A percentile compares a stretch with the other conserved stretches of the same genome.
Conservation (phyloP, 1,284 basidiomycete species). For the Boletellus deceptivus region DNA sequence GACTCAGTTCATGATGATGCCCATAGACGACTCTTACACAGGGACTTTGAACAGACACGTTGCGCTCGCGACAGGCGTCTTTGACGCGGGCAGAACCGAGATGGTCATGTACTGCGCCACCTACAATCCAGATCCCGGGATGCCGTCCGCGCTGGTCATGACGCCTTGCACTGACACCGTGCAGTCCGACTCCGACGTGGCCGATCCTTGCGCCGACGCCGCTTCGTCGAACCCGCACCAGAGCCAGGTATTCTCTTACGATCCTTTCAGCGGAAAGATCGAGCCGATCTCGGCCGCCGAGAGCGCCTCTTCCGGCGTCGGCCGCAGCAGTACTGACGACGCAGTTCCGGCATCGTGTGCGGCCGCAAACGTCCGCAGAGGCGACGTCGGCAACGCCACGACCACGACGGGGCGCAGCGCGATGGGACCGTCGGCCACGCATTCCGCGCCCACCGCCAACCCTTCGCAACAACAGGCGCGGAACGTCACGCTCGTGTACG, state of each 20-base stretch:
- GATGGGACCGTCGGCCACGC: constrained; percentile 13
- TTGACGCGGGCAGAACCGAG: constrained; percentile 37
- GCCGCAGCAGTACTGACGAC: constrained; percentile 1
- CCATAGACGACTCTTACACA: constrained; percentile 11
- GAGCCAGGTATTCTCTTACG: constrained; percentile 61
- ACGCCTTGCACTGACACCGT: constrained; percentile 44
- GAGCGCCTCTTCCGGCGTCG: constrained; percentile 15
- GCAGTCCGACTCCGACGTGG: not conserved
- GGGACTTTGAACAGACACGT: constrained; percentile 32
- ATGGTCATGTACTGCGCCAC: constrained; percentile 56
- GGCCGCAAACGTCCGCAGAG: constrained; percentile 10
- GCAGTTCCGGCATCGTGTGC: constrained; percentile 1
- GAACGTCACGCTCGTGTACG: constrained; percentile 49
- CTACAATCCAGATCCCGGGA: constrained; percentile 51
- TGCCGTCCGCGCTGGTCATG: constrained; percentile 50
- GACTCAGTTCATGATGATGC: constrained; percentile 49
- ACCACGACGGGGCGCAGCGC: constrained; percentile 6
- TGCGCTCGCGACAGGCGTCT: constrained; percentile 45
- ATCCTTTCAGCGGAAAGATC: constrained; percentile 45
- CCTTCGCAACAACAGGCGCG: constrained; percentile 25
- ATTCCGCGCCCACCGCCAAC: constrained; percentile 11
- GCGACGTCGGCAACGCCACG: not conserved
- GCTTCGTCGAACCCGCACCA: constrained; percentile 32
- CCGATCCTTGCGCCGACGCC: constrained; percentile 11
- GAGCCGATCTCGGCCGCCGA: constrained; percentile 49